Evolutionary conservation across 352 stramenopile genomes (phyloP).

Genomic region (Phytophthora fragariae): DNA sequence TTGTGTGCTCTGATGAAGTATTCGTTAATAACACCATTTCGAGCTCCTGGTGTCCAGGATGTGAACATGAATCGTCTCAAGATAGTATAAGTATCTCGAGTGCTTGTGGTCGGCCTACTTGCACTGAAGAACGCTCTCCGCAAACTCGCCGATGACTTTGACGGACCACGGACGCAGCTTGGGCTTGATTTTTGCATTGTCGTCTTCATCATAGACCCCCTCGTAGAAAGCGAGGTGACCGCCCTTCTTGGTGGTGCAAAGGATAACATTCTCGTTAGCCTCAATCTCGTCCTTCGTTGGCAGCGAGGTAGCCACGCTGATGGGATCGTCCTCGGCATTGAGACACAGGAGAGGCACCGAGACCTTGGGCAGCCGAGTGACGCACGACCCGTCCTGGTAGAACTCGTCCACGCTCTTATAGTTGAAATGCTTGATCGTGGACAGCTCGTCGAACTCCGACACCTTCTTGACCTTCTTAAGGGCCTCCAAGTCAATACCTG

Average conservation of each 20-base stretch:
- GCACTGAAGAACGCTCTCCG: slow-evolving; percentile 36
- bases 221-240: slow-evolving; percentile 63
- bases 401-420: slow-evolving; percentile 55
- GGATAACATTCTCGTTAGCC: slow-evolving; percentile 56
- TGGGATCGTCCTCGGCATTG: slow-evolving; percentile 63
- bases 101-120: slow-evolving; percentile 5
- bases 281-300: slow-evolving; percentile 25
- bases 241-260: slow-evolving; percentile 55
- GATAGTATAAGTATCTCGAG: neutral
- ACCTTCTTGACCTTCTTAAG: too few species aligned
- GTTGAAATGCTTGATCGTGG: slow-evolving; percentile 67
- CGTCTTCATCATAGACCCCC: slow-evolving; percentile 20
- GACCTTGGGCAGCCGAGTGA: slow-evolving; percentile 45
- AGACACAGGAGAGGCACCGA: slow-evolving; percentile 57
- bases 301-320: slow-evolving; percentile 43
- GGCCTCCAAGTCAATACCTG: slow-evolving; percentile 52
- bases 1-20: too few species aligned
- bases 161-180: slow-evolving; percentile 47
- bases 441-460: slow-evolving; percentile 57
- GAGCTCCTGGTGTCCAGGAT: too few species aligned
- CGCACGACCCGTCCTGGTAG: slow-evolving; percentile 53
- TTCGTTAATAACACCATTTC: too few species aligned
- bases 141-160: slow-evolving; percentile 51
- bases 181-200: slow-evolving; percentile 10
- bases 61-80: too few species aligned